phyloP scores from a whole-genome alignment of 768 basidiomycete species.

The Pleurotus djamor region DNA sequence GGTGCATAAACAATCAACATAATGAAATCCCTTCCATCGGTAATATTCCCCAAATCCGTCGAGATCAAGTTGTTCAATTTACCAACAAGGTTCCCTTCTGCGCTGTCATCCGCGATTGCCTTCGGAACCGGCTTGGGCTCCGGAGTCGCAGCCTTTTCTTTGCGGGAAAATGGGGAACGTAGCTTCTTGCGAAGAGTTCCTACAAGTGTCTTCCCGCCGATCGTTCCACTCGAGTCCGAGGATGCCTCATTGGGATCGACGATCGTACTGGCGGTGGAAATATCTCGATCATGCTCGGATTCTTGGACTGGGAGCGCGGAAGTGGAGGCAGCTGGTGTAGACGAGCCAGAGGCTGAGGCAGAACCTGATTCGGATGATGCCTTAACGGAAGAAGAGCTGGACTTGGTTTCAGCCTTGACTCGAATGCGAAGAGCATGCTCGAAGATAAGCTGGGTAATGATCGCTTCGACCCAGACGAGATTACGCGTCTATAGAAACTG shows the following conservation, averaged over 20 bases:
- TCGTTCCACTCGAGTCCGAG: background rate
- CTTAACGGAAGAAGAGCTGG: background rate
- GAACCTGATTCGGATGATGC: slow-evolving; percentile 6
- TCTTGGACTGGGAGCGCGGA: background rate
- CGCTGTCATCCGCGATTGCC: slow-evolving; percentile 7
- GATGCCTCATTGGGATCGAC: background rate
- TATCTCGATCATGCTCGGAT: background rate
- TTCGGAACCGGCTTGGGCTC: background rate
- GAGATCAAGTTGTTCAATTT: slow-evolving; percentile 77
- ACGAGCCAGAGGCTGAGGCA: background rate
- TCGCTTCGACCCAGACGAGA: slow-evolving; percentile 18
- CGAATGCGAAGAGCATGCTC: slow-evolving; percentile 43
- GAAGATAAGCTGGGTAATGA: slow-evolving; percentile 20
- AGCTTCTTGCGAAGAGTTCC: background rate
- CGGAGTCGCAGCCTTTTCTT: background rate
- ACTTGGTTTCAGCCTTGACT: slow-evolving; percentile 34
- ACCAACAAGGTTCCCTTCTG: slow-evolving; percentile 54
- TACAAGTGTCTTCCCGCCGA: background rate
- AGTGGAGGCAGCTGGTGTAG: background rate
- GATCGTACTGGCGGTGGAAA: background rate
- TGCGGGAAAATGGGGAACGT: background rate
- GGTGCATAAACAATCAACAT: slow-evolving; percentile 19
- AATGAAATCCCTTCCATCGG: slow-evolving; percentile 31
- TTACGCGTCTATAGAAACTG: slow-evolving; percentile 15
- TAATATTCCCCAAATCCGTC: slow-evolving; percentile 47